phyloP scores from a whole-genome alignment of 192 early-diverging fungal species.

The Geranomyces michiganensis region DNA sequence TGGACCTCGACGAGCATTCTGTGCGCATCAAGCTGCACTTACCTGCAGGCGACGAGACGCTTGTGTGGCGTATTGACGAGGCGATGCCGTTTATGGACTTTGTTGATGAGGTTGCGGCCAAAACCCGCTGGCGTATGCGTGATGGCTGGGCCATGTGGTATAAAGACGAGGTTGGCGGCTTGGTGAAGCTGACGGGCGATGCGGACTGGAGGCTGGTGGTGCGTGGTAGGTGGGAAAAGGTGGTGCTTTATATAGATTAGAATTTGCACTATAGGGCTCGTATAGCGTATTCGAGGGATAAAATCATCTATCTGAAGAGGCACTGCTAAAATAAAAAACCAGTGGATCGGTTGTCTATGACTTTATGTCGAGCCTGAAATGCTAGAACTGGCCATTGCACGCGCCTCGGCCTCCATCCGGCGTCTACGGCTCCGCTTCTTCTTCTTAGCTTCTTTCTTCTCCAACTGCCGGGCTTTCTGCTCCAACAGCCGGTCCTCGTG shows the following conservation, averaged over 20 bases:
- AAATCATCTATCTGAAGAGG: no score
- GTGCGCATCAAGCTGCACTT: conserved; percentile 34
- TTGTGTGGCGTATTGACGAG: conserved; percentile 27
- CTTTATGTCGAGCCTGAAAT: no score
- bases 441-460: no score
- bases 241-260: conserved; percentile 32
- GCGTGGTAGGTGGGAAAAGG: conserved; percentile 21
- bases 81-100: conserved; percentile 24
- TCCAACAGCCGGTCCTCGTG: no score
- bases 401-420: no score
- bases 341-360: no score
- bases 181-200: conserved; percentile 38
- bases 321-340: no score
- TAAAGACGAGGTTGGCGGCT: conserved; percentile 40
- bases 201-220: conserved; percentile 39
- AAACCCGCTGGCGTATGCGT: conserved; percentile 16
- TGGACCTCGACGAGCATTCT: background rate
- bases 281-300: no score
- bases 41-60: conserved; percentile 18
- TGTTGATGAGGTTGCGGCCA: conserved; percentile 34
- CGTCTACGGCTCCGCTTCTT: no score
- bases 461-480: no score
- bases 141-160: conserved; percentile 28
- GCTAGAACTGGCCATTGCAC: no score
- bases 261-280: no score